A percentile compares a stretch with the other conserved stretches of the same genome.
These are phyloP conservation scores for Aleurites moluccanus DNA, from an alignment of 441 rosid species.

Conservation along the genomic window DNA sequence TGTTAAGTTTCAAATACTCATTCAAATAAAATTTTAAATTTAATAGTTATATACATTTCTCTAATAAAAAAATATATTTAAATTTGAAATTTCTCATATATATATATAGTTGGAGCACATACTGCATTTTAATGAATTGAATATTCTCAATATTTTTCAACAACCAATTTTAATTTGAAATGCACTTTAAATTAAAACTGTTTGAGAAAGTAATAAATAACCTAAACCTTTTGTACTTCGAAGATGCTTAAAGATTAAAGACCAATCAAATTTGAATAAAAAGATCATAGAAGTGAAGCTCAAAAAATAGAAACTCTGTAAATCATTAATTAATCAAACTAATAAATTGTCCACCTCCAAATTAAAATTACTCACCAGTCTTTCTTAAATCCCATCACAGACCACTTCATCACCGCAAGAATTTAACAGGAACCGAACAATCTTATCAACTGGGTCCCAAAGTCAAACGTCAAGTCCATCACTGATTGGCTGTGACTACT, in stretches of 20 bases:
- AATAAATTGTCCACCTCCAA: not conserved
- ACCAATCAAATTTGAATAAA: not conserved
- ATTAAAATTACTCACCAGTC: not conserved
- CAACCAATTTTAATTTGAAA: not conserved
- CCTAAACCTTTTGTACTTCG: not conserved
- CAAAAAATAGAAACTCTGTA: not conserved
- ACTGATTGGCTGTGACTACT: constrained; percentile 1
- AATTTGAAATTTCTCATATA: no score
- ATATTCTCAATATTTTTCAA: not conserved
- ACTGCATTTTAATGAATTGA: no score
- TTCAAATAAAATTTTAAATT: no score
- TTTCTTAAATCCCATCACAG: not conserved
- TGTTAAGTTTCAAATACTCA: no score
- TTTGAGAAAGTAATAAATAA: not conserved
- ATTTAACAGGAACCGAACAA: not conserved
- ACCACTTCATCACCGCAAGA: not conserved
- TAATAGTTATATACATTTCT: no score
- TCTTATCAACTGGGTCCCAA: constrained; percentile 5
- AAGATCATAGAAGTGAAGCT: not conserved
- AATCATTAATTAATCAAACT: not conserved
- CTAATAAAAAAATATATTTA: no score
- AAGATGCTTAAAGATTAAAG: not conserved
- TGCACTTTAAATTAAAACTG: not conserved
- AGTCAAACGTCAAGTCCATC: not conserved
- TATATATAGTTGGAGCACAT: no score